Conservation (phyloP, 306 rosid genomes). For the Cucurbita maxima region DNA sequence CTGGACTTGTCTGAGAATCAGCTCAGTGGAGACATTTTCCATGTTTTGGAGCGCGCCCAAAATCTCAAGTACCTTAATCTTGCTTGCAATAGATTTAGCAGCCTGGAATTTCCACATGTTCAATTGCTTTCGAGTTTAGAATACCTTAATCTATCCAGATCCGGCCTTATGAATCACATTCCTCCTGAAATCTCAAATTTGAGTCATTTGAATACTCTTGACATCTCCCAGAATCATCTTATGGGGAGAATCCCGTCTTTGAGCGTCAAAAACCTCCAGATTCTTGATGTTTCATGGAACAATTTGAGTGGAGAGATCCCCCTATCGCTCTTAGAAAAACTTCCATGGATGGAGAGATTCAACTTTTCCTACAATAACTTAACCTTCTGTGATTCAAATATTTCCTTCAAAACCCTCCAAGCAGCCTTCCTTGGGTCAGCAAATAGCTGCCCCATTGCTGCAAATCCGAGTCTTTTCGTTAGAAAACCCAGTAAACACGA, state of each 20-base stretch:
- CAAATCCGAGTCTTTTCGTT: conserved; percentile 45
- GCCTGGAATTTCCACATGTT: conserved; percentile 46
- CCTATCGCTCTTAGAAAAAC: conserved; percentile 32
- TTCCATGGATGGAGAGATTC: conserved; percentile 61
- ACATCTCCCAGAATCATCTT: conserved; percentile 70
- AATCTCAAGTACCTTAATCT: conserved; percentile 65
- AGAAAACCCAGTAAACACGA: conserved; percentile 25
- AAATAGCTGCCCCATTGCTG: conserved; percentile 87
- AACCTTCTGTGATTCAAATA: conserved; percentile 52
- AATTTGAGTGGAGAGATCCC: conserved; percentile 79
- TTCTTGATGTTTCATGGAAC: conserved; percentile 72
- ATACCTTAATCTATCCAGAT: conserved; percentile 68
- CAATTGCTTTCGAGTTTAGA: conserved; percentile 41
- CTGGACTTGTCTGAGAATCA: conserved; percentile 81
- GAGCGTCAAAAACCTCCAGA: conserved; percentile 28
- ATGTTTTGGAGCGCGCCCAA: conserved; percentile 28
- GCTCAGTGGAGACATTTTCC: conserved; percentile 62
- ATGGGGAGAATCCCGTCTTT: conserved; percentile 42
- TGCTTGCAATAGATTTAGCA: conserved; percentile 66
- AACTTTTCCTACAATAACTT: conserved; percentile 89
- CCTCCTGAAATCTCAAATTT: conserved; percentile 46
- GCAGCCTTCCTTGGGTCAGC: conserved; percentile 53
- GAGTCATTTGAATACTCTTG: conserved; percentile 49
- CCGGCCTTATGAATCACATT: conserved; percentile 54
- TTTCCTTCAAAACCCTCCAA: conserved; percentile 29